Base-by-base conservation (phyloP, 768 basidiomycete species). In the Polyporus arcularius region DNA sequence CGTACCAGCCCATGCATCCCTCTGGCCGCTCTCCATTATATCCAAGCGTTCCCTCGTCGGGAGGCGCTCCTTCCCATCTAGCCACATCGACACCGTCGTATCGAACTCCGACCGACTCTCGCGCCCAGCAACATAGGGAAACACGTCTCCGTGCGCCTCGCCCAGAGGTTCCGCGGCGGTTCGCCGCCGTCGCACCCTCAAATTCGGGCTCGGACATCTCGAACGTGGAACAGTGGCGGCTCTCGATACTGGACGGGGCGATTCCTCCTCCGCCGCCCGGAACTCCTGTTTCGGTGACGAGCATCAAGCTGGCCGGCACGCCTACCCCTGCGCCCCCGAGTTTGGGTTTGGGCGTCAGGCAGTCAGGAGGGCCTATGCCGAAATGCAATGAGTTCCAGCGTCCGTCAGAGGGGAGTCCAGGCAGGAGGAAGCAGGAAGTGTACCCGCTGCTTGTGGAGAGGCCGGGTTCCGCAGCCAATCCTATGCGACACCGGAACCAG, bases 211-310 rank as follows among this genome's bases (percentile, higher is more conserved):
- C 45, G 51, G 16, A 41, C 40, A 10, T 31, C 45, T 43, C 53
- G 15, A 51, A 55, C 42, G 53, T 63, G 18, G 53, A 59, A 47
- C 39, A 30, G 48, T 56, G 53, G 62, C 54, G 57, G 10, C 53
- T 53, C 10, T 45, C 57, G 18, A 18, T 59, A 43, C 21, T 18
- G 38, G 31, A 53, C 26, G 26, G 15, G 15, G 41, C n/a, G 11
- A 42, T 16, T 3, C 63, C 63, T 32, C 56, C 58, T 0, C 51
- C 63, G 15, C 59, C 63, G 4, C 63, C 63, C 18, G 53, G 41
- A 12, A 64, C 56, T 50, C 56, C 56, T 26, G 48, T 42, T 31
- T 57, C 56, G 28, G 38, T 51, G 11, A 7, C 46, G 15, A 47
- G 35, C 14, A 31, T 16, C 32, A 35, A 30, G 12, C 21, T 8